Base-by-base conservation (phyloP, 1,284 basidiomycete genomes). In the Tylopilus orsonianus region DNA sequence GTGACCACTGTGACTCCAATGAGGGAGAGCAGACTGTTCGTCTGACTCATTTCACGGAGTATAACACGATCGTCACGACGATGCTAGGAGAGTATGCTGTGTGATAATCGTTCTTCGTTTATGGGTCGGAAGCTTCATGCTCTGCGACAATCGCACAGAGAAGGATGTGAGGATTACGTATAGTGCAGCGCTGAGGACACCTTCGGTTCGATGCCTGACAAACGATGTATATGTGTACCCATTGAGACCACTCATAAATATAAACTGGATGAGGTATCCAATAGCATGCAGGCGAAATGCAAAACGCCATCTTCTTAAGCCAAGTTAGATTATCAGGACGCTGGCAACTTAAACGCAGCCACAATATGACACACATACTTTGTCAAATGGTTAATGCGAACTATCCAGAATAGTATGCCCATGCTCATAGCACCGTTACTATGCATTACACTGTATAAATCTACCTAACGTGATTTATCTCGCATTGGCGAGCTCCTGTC, bases 321-420 rank as follows among this genome's bases (percentile, higher is more conserved):
- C 60, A 39, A 8, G 9, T 38, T 10, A 24, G 39, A 44, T 61
- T 20, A 2, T 27, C 30, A 42, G 37, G 27, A 39, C 29, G 32
- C 19, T 7, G 10, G 44, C 36, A n/a, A n/a, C n/a, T n/a, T n/a
- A 16, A 58, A 16, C 14, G 24, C 33, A 36, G 37, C 27, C 32
- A 62, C 37, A 27, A 41, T 22, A 16, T 37, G 52, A 16, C 46
- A 55, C 35, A 45, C 44, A 22, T 27, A 23, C 24, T 41, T 40
- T 13, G 53, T 41, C 9, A 35, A 37, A 35, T 50, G 49, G 20
- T 46, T 39, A 10, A 63, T 46, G 20, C 62, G 61, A 34, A 49
- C 39, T 24, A 66, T 39, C 18, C 60, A 62, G 27, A 61, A 49
- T 22, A 61, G 29, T 23, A 63, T 56, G 32, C 60, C 65, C 53